These are phyloP conservation scores for Pseudopyrenochaeta lycopersici DNA, from an alignment of 2,329 filamentous ascomycete species.

Conservation along the genomic window DNA sequence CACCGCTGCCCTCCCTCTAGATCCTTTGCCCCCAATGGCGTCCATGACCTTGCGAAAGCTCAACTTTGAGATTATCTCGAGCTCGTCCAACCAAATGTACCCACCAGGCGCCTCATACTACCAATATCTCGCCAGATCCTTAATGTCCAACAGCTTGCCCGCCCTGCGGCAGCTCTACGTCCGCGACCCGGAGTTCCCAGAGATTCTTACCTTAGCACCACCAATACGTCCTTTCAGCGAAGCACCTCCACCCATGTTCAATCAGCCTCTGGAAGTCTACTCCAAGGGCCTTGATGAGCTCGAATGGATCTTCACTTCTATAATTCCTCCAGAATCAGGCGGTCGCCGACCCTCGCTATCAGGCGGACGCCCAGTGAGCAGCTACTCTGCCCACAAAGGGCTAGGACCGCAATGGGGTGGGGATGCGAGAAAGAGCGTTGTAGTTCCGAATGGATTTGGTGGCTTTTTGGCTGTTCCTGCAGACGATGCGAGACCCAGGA, in stretches of 20 bases:
- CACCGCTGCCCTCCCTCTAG: slow-evolving; percentile 64
- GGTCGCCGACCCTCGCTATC: slow-evolving; percentile 51
- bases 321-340: slow-evolving; percentile 60
- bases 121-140: slow-evolving; percentile 82
- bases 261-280: slow-evolving; percentile 69
- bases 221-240: slow-evolving; percentile 65
- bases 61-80: slow-evolving; percentile 82
- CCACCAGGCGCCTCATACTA: slow-evolving; percentile 73
- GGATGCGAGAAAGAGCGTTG: slow-evolving; percentile 66
- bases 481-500: slow-evolving; percentile 44
- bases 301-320: slow-evolving; percentile 73
- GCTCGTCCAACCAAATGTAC: slow-evolving; percentile 64
- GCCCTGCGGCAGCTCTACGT: slow-evolving; percentile 82
- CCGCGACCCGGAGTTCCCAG: slow-evolving; percentile 82
- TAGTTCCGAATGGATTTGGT: slow-evolving; percentile 74
- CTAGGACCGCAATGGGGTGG: slow-evolving; percentile 67
- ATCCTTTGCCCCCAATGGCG: slow-evolving; percentile 68
- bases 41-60: slow-evolving; percentile 76
- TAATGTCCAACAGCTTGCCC: slow-evolving; percentile 79
- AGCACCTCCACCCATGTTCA: slow-evolving; percentile 53
- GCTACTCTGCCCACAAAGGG: slow-evolving; percentile 56
- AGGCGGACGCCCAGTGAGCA: slow-evolving; percentile 55
- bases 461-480: slow-evolving; percentile 71
- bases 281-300: slow-evolving; percentile 73
- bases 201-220: slow-evolving; percentile 77